Percentiles rank a stretch among this genome's conserved stretches.
phyloP scores from a whole-genome alignment of 2,329 filamentous ascomycete species.

The Phaeomoniella chlamydospora region DNA sequence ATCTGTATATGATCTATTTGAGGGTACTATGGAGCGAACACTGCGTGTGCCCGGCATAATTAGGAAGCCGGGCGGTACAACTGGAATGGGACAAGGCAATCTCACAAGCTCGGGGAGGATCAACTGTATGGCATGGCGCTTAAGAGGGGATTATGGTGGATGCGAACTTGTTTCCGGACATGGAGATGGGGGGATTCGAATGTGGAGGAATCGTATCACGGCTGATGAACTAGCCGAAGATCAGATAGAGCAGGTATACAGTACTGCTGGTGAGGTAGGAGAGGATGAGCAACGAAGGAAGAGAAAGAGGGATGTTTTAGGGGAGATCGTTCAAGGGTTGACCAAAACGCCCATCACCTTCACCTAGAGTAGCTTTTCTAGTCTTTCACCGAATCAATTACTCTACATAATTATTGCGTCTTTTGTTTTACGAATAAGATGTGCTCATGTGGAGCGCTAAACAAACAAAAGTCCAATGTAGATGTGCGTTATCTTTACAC shows the following conservation, averaged over 20 bases:
- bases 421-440: too few relatives aligned
- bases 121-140: conserved; percentile 60
- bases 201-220: conserved; percentile 49
- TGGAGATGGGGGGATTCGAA: conserved; percentile 67
- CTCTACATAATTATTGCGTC: too few relatives aligned
- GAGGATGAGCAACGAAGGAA: conserved; percentile 38
- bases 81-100: background rate
- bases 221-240: conserved; percentile 18
- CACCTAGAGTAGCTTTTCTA: conserved; percentile 15
- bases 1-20: conserved; percentile 62
- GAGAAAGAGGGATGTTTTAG: conserved; percentile 62
- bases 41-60: conserved; percentile 49
- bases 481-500: too few relatives aligned
- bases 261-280: conserved; percentile 21
- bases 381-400: too few relatives aligned
- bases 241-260: conserved; percentile 12
- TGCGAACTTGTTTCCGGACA: conserved; percentile 69
- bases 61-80: conserved; percentile 11
- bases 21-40: conserved; percentile 58
- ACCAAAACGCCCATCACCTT: conserved; percentile 60
- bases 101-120: conserved; percentile 40
- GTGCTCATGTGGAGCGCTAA: too few relatives aligned
- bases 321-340: conserved; percentile 66
- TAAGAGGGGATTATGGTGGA: conserved; percentile 38
- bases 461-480: too few relatives aligned